These are phyloP conservation scores for Suillus americanus DNA, from an alignment of 768 basidiomycete genomes.

Conservation along the genomic window DNA sequence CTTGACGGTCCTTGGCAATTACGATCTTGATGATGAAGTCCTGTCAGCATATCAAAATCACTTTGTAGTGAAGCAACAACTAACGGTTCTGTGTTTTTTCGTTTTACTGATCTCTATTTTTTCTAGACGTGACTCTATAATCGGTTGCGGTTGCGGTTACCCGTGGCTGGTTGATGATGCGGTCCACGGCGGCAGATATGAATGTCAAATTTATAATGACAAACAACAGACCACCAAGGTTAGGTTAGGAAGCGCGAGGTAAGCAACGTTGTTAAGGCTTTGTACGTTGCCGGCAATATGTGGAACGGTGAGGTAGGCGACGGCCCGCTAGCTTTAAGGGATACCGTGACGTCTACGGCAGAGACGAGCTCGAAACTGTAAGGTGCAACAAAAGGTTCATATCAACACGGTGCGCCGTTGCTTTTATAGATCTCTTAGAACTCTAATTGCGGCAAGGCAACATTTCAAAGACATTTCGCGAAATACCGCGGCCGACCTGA, in stretches of 20 bases:
- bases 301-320: neutral
- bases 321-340: constrained; percentile 6
- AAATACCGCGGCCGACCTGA: constrained; percentile 31
- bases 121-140: constrained; percentile 1
- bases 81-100: constrained; percentile 18
- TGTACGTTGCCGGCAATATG: constrained; percentile 14
- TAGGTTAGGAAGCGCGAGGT: constrained; percentile 7
- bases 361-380: constrained; percentile 16
- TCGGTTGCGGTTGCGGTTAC: neutral
- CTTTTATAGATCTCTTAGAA: constrained; percentile 32
- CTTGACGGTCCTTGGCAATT: constrained; percentile 4
- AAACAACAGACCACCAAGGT: constrained; percentile 2
- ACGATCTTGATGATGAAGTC: neutral
- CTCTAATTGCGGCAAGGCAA: constrained; percentile 28
- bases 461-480: constrained; percentile 15
- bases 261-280: constrained; percentile 2
- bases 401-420: constrained; percentile 11
- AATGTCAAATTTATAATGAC: constrained; percentile 5
- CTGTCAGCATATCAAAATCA: constrained; percentile 18
- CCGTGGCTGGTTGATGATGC: neutral
- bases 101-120: constrained; percentile 8
- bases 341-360: constrained; percentile 5
- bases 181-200: neutral
- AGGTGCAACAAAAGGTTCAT: constrained; percentile 10
- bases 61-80: constrained; percentile 13